These are phyloP conservation scores for Peronospora belbahrii DNA, from an alignment of 352 stramenopile genomes.

Conservation along the genomic window DNA sequence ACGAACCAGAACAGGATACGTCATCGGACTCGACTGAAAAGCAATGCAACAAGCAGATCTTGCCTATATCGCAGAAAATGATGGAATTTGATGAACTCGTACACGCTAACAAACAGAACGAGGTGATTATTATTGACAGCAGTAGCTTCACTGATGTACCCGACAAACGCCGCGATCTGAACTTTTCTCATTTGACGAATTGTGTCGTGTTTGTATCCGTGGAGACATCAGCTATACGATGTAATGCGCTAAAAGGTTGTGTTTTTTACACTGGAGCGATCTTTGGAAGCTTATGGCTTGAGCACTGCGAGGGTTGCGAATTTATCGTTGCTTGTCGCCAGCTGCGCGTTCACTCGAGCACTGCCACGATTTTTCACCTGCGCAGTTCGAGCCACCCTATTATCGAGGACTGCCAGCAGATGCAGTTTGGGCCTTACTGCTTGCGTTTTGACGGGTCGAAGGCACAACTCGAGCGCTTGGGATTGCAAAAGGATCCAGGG, in stretches of 20 bases:
- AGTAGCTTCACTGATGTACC: slow-evolving; percentile 32
- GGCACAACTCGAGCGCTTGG: slow-evolving; percentile 48
- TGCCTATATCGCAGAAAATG: background rate
- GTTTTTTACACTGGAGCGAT: slow-evolving; percentile 71
- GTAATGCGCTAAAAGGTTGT: slow-evolving; percentile 59
- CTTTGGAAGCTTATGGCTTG: slow-evolving; percentile 79
- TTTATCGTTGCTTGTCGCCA: slow-evolving; percentile 81
- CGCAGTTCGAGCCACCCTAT: slow-evolving; percentile 83
- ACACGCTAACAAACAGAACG: slow-evolving; percentile 43
- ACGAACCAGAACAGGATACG: slow-evolving; percentile 13
- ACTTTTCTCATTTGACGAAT: slow-evolving; percentile 60
- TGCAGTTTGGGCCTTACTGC: slow-evolving; percentile 75
- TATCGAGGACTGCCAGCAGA: slow-evolving; percentile 84
- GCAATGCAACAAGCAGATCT: slow-evolving; percentile 5
- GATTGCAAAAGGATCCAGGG: slow-evolving; percentile 43
- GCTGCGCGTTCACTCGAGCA: slow-evolving; percentile 77
- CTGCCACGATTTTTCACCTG: slow-evolving; percentile 65
- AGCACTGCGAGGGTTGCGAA: slow-evolving; percentile 67
- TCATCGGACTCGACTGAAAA: background rate
- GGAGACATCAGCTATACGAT: slow-evolving; percentile 68
- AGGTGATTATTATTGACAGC: slow-evolving; percentile 63
- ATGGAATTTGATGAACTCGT: slow-evolving; percentile 50
- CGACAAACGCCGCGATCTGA: slow-evolving; percentile 53
- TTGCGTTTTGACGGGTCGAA: slow-evolving; percentile 56
- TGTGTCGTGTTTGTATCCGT: slow-evolving; percentile 63